Evolutionary conservation across 2,329 filamentous ascomycete species (phyloP), one percentile per base, ranked within the genome.

Genomic region (Pestalotiopsis fici): DNA sequence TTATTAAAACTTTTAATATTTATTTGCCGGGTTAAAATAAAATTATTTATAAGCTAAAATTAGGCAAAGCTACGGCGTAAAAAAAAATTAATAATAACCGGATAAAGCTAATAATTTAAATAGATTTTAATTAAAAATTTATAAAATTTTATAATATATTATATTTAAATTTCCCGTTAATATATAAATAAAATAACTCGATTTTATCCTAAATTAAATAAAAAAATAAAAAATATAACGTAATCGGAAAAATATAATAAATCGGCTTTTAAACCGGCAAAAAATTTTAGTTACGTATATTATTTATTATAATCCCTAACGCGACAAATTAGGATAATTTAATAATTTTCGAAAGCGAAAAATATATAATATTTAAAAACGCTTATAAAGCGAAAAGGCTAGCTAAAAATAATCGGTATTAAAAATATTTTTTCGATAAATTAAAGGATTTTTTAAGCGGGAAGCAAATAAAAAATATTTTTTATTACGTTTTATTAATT

Each of bases 71-170:
- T 23, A 47, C 21, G 35, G 28, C 54, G 55, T 47, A 50, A 18
- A 65, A 66, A 66, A 5, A 39, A 39, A 57, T 61, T 59, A 57
- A 61, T 31, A 61, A 59, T 56, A 67, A 62, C 37, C 50, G 47
- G 47, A 67, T n/a, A 65, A n/a, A n/a, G n/a, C n/a, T n/a, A n/a
- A n/a, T n/a, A n/a, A n/a, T n/a, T n/a, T n/a, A n/a, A n/a, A n/a
- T 27, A 62, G 39, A 56, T n/a, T n/a, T n/a, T n/a, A n/a, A n/a
- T n/a, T n/a, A n/a, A n/a, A n/a, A n/a, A n/a, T n/a, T n/a, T n/a
- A n/a, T n/a, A n/a, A 60, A 59, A 59, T 31, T 67, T 67, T 63
- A 67, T 47, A 59, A 50, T 39, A n/a, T 28, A 56, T 27, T 57
- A 56, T 13, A 35, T 28, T 37, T 37, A 57, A 57, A 27, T 6